Percentiles rank a stretch among this genome's conserved stretches.
Conservation (phyloP, 257 asterid genomes). For the Ilex asprella region DNA sequence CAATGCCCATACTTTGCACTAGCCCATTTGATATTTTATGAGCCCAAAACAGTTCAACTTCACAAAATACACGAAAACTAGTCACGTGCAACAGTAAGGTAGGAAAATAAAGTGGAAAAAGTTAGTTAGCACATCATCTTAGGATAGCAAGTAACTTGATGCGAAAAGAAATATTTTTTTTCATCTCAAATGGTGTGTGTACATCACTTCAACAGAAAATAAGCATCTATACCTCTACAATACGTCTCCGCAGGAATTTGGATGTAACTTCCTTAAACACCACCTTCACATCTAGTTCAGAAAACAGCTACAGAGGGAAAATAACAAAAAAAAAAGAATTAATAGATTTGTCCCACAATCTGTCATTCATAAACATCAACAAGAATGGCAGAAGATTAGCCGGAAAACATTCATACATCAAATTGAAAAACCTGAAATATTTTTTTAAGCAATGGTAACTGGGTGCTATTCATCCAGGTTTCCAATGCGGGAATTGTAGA, state of each 20-base stretch:
- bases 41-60: neutral
- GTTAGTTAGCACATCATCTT: neutral
- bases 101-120: neutral
- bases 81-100: neutral
- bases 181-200: no score
- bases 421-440: no score
- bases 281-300: slow-evolving; percentile 93
- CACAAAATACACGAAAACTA: neutral
- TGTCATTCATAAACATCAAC: neutral
- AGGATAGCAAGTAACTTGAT: neutral
- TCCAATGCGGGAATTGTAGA: no score
- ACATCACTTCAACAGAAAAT: slow-evolving; percentile 31
- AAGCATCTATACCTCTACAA: slow-evolving; percentile 64
- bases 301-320: slow-evolving; percentile 45
- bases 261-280: slow-evolving; percentile 89
- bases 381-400: no score
- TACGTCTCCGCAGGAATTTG: slow-evolving; percentile 73
- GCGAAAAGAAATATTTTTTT: no score
- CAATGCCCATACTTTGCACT: neutral
- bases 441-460: no score
- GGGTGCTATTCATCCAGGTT: no score
- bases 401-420: no score
- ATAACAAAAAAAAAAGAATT: slow-evolving; percentile 4
- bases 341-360: neutral
- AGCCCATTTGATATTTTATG: neutral